Base-by-base conservation (phyloP, 2,329 filamentous ascomycete species). In the Clarireedia paspali region DNA sequence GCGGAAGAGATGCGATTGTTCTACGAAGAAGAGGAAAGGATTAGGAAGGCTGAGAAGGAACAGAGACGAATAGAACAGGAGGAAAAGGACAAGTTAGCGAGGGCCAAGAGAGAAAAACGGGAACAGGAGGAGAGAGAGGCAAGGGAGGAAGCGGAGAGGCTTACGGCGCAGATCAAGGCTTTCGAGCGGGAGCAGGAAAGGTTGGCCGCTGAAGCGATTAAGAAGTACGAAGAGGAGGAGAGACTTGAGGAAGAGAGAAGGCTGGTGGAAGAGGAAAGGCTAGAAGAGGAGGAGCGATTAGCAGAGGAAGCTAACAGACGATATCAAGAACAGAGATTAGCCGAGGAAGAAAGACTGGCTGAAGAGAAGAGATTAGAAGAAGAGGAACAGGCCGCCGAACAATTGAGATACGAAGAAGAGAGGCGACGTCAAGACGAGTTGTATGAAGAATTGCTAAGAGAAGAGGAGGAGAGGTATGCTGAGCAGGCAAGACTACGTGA, bases 1-100 rank as follows among this genome's bases (percentile, higher is more conserved):
- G 57, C 57, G 23, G 49, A 56, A 39, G 48, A 58, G 44, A 62
- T 62, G 59, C 54, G 38, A 20, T 39, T 52, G 26, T 61, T 61
- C 27, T 48, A 56, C 10, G 53, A 59, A 15, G 50, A 51, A 24
- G 49, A 60, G 39, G 38, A 54, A 12, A 48, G 23, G 10, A 47
- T 46, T 23, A 48, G 17, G 15, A 48, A 54, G n/a, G 47, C 17
- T 5, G 55, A 55, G 20, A 53, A 60, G 14, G 48, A 55, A 26
- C 48, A 26, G 30, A 10, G 30, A 2, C 42, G 49, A n/a, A 30
- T 7, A 6, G 50, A 53, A 30, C 48, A 57, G 17, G 56, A 58
- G 12, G 48, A 47, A 49, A 36, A 39, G 23, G 46, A 54, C 15
- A 54, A 44, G n/a, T n/a, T 53, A 30, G 42, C 45, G 14, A 34